Base-by-base conservation (phyloP, 192 early-diverging fungal genomes). In the Spizellomyces punctatus region DNA sequence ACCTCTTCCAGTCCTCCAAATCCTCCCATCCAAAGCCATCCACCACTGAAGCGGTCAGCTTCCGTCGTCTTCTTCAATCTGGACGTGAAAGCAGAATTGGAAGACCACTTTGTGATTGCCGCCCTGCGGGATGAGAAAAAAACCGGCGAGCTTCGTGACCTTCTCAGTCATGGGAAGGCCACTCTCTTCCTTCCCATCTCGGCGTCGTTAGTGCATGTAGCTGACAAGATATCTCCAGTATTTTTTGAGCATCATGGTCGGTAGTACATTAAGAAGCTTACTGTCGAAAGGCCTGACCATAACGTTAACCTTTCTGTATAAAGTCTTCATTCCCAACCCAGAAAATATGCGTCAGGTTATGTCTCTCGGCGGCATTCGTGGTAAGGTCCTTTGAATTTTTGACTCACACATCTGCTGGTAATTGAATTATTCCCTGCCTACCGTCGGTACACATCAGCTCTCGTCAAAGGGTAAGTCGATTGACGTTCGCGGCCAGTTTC, bases 291-390 rank as follows among this genome's bases (percentile, higher is more conserved):
- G 7, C 0, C 22, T 60, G n/a, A 14, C 2, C 1, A 17, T 10
- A 16, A 12, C 12, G 63, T 2, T 16, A 45, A 16, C 9, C 63
- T 46, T 67, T 2, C 16, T 6, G 12, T 27, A 61, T 12, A 2
- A 2, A 72, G 71, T 73, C 42, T 73, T 73, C 36, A 63, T 73
- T 47, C 16, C 36, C 6, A 65, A 66, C 47, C 72, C 72, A 2
- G 72, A 63, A 17, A 66, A 73, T 46, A 21, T 17, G 46, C 46
- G n/a, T 5, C 72, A 73, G 46, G 17, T 73, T 19, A 42, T 73
- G 63, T 73, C 72, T 14, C 64, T 73, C 6, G 72, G 72, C 58
- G 72, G 72, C 16, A 66, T 73, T 42, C 46, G 72, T 66, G 72
- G 72, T 73, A 46, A 48, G 64, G 14, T 8, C n/a, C 3, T 19